phyloP scores from a whole-genome alignment of 352 stramenopile species.

The Phytophthora aleatoria region DNA sequence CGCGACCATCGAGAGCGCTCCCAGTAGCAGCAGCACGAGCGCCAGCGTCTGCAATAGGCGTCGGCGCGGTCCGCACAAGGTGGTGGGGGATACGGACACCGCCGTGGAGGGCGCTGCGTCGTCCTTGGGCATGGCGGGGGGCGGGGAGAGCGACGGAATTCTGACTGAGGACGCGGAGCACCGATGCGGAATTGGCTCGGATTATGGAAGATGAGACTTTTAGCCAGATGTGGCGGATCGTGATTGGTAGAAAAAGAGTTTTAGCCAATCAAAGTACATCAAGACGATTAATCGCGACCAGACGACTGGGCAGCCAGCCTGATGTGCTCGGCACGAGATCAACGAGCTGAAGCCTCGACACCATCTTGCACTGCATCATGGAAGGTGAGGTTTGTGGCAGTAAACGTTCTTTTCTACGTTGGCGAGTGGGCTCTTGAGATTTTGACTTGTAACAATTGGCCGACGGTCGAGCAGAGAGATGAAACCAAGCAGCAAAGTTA shows the following conservation, averaged over 20 bases:
- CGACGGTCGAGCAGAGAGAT: not conserved
- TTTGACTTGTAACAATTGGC: not conserved
- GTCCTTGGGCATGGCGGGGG: slow-evolving; percentile 28
- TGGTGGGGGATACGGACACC: slow-evolving; percentile 9
- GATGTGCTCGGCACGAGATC: not conserved
- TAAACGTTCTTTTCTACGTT: not conserved
- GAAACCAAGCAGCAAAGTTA: not conserved
- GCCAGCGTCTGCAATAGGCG: slow-evolving; percentile 16
- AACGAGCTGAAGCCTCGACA: not conserved
- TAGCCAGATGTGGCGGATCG: slow-evolving; percentile 6
- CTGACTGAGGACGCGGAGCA: slow-evolving; percentile 1
- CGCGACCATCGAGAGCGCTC: slow-evolving; percentile 13
- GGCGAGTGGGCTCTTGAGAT: not conserved
- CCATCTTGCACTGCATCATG: not conserved
- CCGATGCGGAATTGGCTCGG: slow-evolving; percentile 8
- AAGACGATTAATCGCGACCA: slow-evolving; percentile 22
- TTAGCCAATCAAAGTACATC: slow-evolving; percentile 3
- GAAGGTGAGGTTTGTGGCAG: not conserved
- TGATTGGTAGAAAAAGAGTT: slow-evolving; percentile 21
- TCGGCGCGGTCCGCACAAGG: slow-evolving; percentile 10
- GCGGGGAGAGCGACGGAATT: slow-evolving; percentile 35
- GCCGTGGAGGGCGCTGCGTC: slow-evolving; percentile 9
- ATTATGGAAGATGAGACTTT: slow-evolving; percentile 9
- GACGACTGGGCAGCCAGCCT: slow-evolving; percentile 9
- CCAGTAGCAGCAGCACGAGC: slow-evolving; percentile 15